Evolutionary conservation across 352 stramenopile genomes (phyloP), one percentile per base, ranked within the genome.

Genomic region (Bremia lactucae): DNA sequence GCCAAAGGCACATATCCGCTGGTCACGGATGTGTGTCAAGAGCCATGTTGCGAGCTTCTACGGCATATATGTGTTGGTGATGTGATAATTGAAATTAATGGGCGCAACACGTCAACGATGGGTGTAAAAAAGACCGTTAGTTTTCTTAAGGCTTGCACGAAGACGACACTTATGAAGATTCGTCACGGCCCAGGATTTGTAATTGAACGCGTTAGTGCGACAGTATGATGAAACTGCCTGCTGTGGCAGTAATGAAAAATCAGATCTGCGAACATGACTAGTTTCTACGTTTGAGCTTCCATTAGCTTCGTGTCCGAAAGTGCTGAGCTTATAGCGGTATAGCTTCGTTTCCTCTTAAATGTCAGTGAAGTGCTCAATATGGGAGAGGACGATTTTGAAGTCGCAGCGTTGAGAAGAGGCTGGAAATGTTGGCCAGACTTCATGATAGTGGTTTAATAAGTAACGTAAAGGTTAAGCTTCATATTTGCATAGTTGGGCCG

Each of bases 101-200:
- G 77, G n/a, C 74, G 75, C 48, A 87, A 93, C 41, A 89, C 76
- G 36, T 89, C 80, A 10, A 77, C 73, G 10, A 93, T 93, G 80
- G 77, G 80, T 21, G 80, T 93, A 21, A 93, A 93, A 55, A 93
- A 93, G 61, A 93, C 80, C 18, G 75, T 89, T 28, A 84, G 66
- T 46, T 93, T 93, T 47, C 55, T 93, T 19, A 86, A 82, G 47
- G 82, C 80, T 21, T 87, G 77, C 48, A 70, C 75, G 1, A 93
- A 93, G 63, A 93, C 80, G 38, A 87, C 79, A 52, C 46, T 93
- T 34, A 54, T 93, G 49, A 93, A 93, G 58, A 64, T 93, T 18
- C 77, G 79, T 11, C 80, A 83, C 46, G 80, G 80, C 13, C 80
- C 80, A n/a, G 72, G 56, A 5, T 90, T 72, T 45, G 45, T 72